Evolutionary conservation across 768 basidiomycete species (phyloP).

Genomic region (Rhizopogon roseolus): DNA sequence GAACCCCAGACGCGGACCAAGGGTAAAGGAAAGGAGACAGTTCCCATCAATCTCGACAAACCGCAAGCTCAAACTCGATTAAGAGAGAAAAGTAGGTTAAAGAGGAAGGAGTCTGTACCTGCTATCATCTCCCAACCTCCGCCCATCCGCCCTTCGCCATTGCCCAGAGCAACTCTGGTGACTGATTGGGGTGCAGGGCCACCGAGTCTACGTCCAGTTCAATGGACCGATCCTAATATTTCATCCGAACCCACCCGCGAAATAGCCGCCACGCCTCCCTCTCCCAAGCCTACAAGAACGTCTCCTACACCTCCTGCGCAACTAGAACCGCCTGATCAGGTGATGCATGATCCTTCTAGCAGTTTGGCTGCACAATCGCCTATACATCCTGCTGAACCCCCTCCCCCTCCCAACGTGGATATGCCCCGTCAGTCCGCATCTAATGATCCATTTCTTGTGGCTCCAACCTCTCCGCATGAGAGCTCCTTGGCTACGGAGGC

Average conservation of each 20-base stretch:
- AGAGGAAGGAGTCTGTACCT: not conserved
- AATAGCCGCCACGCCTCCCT: not conserved
- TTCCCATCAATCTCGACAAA: not conserved
- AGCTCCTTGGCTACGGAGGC: not conserved
- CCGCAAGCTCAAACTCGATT: not conserved
- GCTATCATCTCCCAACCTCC: not conserved
- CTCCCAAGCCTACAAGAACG: not conserved
- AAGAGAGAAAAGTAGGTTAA: not conserved
- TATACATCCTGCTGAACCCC: not conserved
- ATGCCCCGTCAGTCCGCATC: not conserved
- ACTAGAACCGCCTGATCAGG: not conserved
- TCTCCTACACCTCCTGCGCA: not conserved
- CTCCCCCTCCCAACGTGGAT: not conserved
- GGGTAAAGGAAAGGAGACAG: slow-evolving; percentile 20
- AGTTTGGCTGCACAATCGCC: not conserved
- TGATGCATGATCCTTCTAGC: not conserved
- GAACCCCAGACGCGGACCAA: slow-evolving; percentile 2
- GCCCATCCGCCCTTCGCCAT: not conserved
- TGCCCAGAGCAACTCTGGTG: not conserved
- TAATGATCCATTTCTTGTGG: not conserved
- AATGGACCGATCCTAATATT: not conserved
- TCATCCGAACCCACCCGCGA: not conserved
- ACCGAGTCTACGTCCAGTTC: not conserved
- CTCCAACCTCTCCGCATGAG: not conserved
- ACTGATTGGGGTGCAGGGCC: not conserved